These are phyloP conservation scores for Ramichloridium luteum DNA, from an alignment of 2,329 filamentous ascomycete genomes.

Conservation along the genomic window DNA sequence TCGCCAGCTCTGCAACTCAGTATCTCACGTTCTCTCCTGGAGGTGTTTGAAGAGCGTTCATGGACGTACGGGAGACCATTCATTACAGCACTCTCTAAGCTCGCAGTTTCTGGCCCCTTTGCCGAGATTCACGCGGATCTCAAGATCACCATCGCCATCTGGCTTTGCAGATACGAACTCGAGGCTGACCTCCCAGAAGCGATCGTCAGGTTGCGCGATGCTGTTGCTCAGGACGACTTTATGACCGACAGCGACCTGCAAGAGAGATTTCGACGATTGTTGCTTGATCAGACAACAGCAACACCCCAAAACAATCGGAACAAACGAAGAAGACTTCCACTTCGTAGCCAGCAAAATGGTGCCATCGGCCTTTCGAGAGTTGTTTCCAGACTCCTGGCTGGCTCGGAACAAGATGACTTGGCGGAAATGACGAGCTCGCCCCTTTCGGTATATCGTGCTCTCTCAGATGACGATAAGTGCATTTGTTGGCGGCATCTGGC, in stretches of 20 bases:
- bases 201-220: constrained; percentile 9
- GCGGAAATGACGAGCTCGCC: constrained; percentile 11
- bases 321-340: constrained; percentile 9
- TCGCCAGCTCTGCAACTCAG: constrained; percentile 8
- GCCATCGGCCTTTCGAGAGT: too few species aligned
- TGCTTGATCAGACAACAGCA: too few species aligned
- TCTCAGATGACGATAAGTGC: constrained; percentile 13
- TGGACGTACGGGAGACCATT: constrained; percentile 9
- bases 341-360: too few species aligned
- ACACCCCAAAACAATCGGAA: too few species aligned
- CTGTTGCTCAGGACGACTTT: constrained; percentile 12
- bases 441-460: constrained; percentile 10
- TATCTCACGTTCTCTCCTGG: constrained; percentile 11
- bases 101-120: constrained; percentile 9
- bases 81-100: constrained; percentile 7
- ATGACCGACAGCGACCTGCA: constrained; percentile 17
- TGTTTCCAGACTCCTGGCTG: constrained; percentile 12
- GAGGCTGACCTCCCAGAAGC: constrained; percentile 9
- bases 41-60: constrained; percentile 5
- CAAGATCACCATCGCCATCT: constrained; percentile 15
- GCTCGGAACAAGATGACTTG: constrained; percentile 10
- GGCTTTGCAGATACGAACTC: constrained; percentile 11
- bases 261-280: constrained; percentile 10
- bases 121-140: constrained; percentile 16
- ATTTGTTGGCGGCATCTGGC: constrained; percentile 16